Percentiles rank a stretch among this genome's conserved stretches.
phyloP scores from a whole-genome alignment of 2,329 filamentous ascomycete species.

The Hortaea werneckii region DNA sequence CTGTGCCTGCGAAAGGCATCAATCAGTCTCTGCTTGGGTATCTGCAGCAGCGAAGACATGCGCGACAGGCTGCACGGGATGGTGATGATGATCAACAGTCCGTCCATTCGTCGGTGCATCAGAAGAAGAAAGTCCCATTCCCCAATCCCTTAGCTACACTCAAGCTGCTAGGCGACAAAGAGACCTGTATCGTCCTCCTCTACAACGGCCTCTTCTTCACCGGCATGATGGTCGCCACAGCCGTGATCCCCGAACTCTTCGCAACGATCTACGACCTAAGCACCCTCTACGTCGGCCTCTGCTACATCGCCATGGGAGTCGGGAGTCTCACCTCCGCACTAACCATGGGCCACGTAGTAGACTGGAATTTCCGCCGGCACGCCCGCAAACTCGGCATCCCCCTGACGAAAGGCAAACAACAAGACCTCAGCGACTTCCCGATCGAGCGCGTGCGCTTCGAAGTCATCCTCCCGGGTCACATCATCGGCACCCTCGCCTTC shows the following conservation, averaged over 20 bases:
- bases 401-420: conserved; percentile 49
- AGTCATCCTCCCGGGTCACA: conserved; percentile 29
- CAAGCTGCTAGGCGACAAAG: conserved; percentile 26
- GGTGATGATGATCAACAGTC: conserved; percentile 2
- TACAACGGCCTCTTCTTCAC: conserved; percentile 32
- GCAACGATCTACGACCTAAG: conserved; percentile 25
- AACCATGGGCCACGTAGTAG: conserved; percentile 48
- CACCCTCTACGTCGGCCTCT: conserved; percentile 16
- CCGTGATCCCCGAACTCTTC: conserved; percentile 35
- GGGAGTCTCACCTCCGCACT: conserved; percentile 30
- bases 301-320: conserved; percentile 27
- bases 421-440: conserved; percentile 43
- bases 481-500: conserved; percentile 24
- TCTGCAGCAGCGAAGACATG: conserved; percentile 12
- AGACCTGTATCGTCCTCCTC: conserved; percentile 15
- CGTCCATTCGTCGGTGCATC: conserved; percentile 1
- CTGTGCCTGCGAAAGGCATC: conserved; percentile 17
- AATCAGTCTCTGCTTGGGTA: conserved; percentile 20
- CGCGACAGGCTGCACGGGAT: conserved; percentile 1
- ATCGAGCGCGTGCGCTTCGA: conserved; percentile 38
- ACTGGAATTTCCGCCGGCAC: conserved; percentile 64
- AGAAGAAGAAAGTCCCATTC: conserved; percentile 14
- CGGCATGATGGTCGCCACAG: conserved; percentile 38
- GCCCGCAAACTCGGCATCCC: conserved; percentile 52
- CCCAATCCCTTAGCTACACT: conserved; percentile 37